Percentiles rank a stretch among this genome's conserved stretches.
phyloP scores from a whole-genome alignment of 352 stramenopile genomes.

The Phytophthora nicotianae region DNA sequence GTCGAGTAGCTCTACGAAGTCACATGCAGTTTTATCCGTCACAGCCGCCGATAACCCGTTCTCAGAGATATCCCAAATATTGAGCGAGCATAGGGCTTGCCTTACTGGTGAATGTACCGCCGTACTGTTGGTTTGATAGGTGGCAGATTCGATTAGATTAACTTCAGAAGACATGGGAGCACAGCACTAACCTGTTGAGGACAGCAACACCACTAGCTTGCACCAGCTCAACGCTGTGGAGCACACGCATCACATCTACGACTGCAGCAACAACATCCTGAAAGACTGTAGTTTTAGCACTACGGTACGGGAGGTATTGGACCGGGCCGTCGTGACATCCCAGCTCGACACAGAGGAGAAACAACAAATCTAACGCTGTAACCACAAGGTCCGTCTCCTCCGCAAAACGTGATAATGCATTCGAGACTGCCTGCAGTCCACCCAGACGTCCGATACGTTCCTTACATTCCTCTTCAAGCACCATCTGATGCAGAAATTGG shows the following conservation, averaged over 20 bases:
- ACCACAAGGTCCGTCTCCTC: conserved; percentile 46
- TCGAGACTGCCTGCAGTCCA: conserved; percentile 41
- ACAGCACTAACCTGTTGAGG: conserved; percentile 42
- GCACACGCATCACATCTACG: conserved; percentile 41
- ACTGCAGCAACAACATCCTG: conserved; percentile 14
- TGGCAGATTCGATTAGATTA: neutral
- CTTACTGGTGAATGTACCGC: conserved; percentile 35
- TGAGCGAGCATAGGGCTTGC: conserved; percentile 28
- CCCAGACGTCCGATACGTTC: conserved; percentile 39
- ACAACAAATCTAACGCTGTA: conserved; percentile 56
- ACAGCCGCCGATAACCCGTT: conserved; percentile 20
- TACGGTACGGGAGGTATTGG: conserved; percentile 1
- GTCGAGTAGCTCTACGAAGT: conserved; percentile 49
- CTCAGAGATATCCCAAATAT: conserved; percentile 32
- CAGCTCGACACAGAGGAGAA: conserved; percentile 58
- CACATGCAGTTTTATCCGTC: conserved; percentile 28
- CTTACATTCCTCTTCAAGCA: conserved; percentile 62
- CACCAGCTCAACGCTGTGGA: conserved; percentile 41
- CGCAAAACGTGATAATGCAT: conserved; percentile 39
- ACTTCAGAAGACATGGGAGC: neutral
- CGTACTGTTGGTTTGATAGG: conserved; percentile 20
- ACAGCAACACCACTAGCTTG: conserved; percentile 61
- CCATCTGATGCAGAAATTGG: conserved; percentile 76
- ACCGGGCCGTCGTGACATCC: conserved; percentile 27
- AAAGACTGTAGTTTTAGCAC: conserved; percentile 8